Evolutionary conservation across 2,329 filamentous ascomycete species (phyloP), one percentile per base, ranked within the genome.

Genomic region (Metarhizium humberi): DNA sequence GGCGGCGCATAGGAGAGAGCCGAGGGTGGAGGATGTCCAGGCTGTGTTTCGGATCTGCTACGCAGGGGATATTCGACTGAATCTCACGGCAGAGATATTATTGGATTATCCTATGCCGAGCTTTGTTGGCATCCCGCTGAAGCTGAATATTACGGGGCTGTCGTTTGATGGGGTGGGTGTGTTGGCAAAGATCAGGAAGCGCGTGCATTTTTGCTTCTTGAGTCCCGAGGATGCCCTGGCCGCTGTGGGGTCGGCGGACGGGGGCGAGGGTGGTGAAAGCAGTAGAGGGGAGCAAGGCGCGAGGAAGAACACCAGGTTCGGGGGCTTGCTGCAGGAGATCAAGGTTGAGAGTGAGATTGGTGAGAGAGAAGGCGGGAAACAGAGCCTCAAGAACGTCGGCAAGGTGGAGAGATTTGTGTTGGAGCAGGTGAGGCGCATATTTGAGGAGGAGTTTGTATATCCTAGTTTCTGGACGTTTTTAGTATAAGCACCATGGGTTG

Each of bases 391-490:
- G 78, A 99, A 99, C 69, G 92, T 99, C 51, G 92, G 94, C 57
- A 99, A 99, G 77, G 94, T 99, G 56, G 94, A 99, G 75, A 88
- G 90, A 64, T 99, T 99, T 69, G 90, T 99, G 55, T 78, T 99
- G 57, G 92, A 97, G 69, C 92, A 97, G 72, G 94, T 99, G 59
- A 85, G 92, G 67, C 83, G 91, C 66, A 97, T 99, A 63, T 97
- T 99, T 66, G 94, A 99, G 72, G 94, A 97, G 68, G 94, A 99
- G 70, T 94, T 97, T 73, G 92, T 97, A 59, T 97, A 95, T 73
- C 94, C 94, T 48, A 96, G 92, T 71, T 97, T 95, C 72, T 97
- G 92, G 92, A 97, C 92, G 1, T 96, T 97, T 70, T 75, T 99
- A 64, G 86, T 97, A 48, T 96, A 72, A 65, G 32, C 29, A n/a